Evolutionary conservation across 345 rosid genomes (phyloP).

Genomic region (Populus nigra): DNA sequence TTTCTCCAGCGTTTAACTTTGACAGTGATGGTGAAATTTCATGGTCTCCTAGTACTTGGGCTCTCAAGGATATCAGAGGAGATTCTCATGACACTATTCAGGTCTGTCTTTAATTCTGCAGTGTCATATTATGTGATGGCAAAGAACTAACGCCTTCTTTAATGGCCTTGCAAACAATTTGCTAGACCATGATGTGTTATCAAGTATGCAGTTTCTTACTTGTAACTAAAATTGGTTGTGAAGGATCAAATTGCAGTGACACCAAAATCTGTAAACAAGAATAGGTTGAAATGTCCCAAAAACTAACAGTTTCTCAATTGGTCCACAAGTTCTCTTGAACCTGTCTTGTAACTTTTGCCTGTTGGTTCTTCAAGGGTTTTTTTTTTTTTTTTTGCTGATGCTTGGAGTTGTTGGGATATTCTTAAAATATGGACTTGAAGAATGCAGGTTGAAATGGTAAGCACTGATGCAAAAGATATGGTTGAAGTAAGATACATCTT

Average conservation of each 20-base stretch:
- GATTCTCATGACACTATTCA: slow-evolving; percentile 46
- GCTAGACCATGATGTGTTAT: no score
- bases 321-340: neutral
- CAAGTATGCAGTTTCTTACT: no score
- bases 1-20: slow-evolving; percentile 46
- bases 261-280: neutral
- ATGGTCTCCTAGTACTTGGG: slow-evolving; percentile 60
- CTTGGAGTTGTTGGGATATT: no score
- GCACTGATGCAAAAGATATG: slow-evolving; percentile 41
- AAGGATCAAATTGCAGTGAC: neutral
- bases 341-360: neutral
- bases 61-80: slow-evolving; percentile 52
- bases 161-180: neutral
- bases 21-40: slow-evolving; percentile 35
- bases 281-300: neutral
- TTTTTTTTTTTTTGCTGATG: no score
- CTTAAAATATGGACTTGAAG: neutral
- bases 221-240: neutral
- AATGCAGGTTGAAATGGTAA: slow-evolving; percentile 61
- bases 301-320: neutral
- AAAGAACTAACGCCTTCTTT: neutral
- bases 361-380: neutral
- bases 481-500: slow-evolving; percentile 55
- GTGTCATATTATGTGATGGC: neutral
- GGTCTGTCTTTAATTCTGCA: slow-evolving; percentile 27